Conservation (phyloP, 345 rosid species). For the Moringa oleifera region DNA sequence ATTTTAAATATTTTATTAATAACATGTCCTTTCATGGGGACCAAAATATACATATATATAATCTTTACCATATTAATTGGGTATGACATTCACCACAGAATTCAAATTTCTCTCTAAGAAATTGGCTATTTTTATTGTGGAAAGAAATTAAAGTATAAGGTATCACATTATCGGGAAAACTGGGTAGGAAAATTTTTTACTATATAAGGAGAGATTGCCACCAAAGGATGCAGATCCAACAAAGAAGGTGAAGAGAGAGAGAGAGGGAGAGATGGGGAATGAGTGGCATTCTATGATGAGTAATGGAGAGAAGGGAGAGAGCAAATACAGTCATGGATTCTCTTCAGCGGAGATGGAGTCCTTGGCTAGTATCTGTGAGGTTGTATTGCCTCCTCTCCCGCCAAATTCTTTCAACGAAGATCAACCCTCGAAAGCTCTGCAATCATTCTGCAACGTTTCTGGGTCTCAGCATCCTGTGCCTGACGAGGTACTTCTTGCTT, state of each 20-base stretch:
- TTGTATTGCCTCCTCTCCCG: slow-evolving; percentile 42
- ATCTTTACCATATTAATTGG: too few species aligned
- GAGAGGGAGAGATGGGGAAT: slow-evolving; percentile 11
- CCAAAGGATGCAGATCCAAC: too few species aligned
- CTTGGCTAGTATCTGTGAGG: slow-evolving; percentile 49
- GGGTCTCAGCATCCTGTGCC: slow-evolving; percentile 31
- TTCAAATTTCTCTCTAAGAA: too few species aligned
- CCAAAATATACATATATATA: too few species aligned
- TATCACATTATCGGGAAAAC: too few species aligned
- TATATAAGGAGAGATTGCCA: neutral
- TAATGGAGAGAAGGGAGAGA: slow-evolving; percentile 18
- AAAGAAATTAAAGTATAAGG: too few species aligned
- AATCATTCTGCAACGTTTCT: slow-evolving; percentile 41
- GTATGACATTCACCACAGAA: too few species aligned
- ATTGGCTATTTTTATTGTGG: too few species aligned
- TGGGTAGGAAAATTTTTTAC: too few species aligned
- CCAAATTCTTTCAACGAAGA: slow-evolving; percentile 9
- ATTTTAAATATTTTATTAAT: too few species aligned
- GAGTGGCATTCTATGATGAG: slow-evolving; percentile 33
- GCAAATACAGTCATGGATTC: slow-evolving; percentile 31
- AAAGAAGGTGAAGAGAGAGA: too few species aligned
- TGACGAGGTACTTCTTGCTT: slow-evolving; percentile 24
- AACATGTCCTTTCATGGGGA: too few species aligned
- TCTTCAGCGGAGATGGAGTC: slow-evolving; percentile 47
- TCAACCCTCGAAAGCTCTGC: slow-evolving; percentile 20